Conservation (phyloP, 1,139 yeast genomes). For the Pneumocystis wakefieldiae region DNA sequence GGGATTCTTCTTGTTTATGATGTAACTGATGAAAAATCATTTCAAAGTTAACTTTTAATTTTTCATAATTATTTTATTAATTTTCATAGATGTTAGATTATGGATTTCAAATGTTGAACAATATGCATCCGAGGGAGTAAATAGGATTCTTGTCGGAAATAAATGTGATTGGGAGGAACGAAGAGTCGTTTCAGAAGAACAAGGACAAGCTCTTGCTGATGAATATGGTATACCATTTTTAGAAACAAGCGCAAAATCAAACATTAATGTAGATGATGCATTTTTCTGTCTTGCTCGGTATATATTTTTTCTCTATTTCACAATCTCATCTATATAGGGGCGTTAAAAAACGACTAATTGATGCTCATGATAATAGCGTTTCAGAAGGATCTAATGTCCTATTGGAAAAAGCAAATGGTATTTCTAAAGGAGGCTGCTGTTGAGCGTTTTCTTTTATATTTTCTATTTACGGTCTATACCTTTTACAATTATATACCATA, state of each 20-base stretch:
- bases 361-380: background rate
- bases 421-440: background rate
- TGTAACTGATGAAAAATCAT: slow-evolving; percentile 87
- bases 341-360: background rate
- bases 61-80: background rate
- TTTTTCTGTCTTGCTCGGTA: slow-evolving; percentile 74
- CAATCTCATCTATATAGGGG: background rate
- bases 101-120: slow-evolving; percentile 94
- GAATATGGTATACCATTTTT: slow-evolving; percentile 80
- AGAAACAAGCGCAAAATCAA: slow-evolving; percentile 92
- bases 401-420: background rate
- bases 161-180: slow-evolving; percentile 71
- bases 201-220: slow-evolving; percentile 79
- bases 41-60: slow-evolving; percentile 38
- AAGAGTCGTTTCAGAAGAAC: slow-evolving; percentile 65
- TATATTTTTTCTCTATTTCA: background rate
- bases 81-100: slow-evolving; percentile 40
- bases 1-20: slow-evolving; percentile 93
- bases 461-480: background rate
- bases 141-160: slow-evolving; percentile 83
- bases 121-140: slow-evolving; percentile 93
- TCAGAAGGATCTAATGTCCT: background rate
- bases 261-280: slow-evolving; percentile 79
- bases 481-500: background rate
- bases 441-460: background rate